These are phyloP conservation scores for Pezicula radicicola DNA, from an alignment of 2,329 filamentous ascomycete genomes.

Conservation along the genomic window DNA sequence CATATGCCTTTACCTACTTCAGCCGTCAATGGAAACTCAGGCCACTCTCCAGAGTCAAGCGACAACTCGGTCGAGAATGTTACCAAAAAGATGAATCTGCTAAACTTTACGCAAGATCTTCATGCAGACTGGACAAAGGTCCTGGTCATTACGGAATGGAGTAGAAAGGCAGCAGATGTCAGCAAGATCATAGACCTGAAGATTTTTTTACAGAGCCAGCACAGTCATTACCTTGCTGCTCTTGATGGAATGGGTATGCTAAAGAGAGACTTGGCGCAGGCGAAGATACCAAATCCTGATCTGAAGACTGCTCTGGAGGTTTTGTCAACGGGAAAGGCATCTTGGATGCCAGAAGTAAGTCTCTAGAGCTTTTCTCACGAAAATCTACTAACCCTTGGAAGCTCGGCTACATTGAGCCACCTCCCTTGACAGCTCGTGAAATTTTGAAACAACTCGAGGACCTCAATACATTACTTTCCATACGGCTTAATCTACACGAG, in stretches of 20 bases:
- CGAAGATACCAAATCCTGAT: conserved; percentile 85
- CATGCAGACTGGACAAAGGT: conserved; percentile 91
- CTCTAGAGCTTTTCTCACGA: not conserved
- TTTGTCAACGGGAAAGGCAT: conserved; percentile 72
- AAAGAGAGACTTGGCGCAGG: conserved; percentile 68
- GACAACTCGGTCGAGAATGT: conserved; percentile 64
- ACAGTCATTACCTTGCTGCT: conserved; percentile 55
- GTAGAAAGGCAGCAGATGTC: conserved; percentile 72
- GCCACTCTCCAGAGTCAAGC: conserved; percentile 38
- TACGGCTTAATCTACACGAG: conserved; percentile 83
- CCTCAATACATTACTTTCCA: conserved; percentile 78
- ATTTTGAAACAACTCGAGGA: conserved; percentile 73
- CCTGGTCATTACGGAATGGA: conserved; percentile 88
- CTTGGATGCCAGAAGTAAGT: conserved; percentile 76
- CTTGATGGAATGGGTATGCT: conserved; percentile 65
- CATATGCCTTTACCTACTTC: conserved; percentile 59
- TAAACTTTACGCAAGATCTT: conserved; percentile 76
- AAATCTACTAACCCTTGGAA: conserved; percentile 31
- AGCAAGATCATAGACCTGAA: conserved; percentile 87
- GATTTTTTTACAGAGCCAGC: conserved; percentile 65
- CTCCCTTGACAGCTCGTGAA: conserved; percentile 66
- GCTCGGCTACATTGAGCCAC: conserved; percentile 75
- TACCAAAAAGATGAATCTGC: conserved; percentile 70
- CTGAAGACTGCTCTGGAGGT: conserved; percentile 85
- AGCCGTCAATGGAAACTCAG: conserved; percentile 48